Base-by-base conservation (phyloP, 768 basidiomycete species). In the Boletellus emodensis region DNA sequence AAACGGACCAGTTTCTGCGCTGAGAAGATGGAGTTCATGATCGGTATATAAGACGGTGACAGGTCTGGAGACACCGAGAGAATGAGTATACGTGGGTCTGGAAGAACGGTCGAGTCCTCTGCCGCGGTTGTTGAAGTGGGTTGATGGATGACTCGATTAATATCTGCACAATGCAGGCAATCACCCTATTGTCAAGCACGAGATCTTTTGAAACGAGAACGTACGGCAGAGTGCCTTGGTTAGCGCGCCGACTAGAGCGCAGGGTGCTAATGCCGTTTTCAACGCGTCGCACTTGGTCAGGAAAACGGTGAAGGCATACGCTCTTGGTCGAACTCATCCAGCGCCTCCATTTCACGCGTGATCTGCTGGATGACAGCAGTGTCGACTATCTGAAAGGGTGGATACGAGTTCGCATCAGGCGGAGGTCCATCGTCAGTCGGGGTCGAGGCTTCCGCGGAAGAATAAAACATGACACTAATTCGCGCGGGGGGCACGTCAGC, bases 1-100 rank as follows among this genome's bases (percentile, higher is more conserved):
- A 17, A 44, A 69, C 85, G 58, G 55, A 90, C 95, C 58, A 93
- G 76, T 73, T 99, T 99, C 69, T 99, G 96, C 5, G 96, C 96
- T 15, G 94, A 94, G 71, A 99, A 99, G 43, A 98, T 98, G 47
- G 94, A 86, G 66, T 98, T 98, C 96, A 99, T 99, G 65, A 98
- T 85, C 22, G 95, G 91, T 43, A 98, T 95, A 69, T 99, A 99
- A 10, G 94, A 91, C 8, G 85, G 79, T 9, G 90, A 86, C 26
- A 86, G 77, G 70, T 95, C 90, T 14, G 91, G 90, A 11, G 94
- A 95, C 48, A 96, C 93, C 36, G 93, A 94, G 46, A 99, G 75
- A 55, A 98, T 76, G 44, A 87, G 67, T 44, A 89, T 84, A 9
- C 83, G 73, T 0, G 85, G 78, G 52, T 83, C 78, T 1, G 72